These are phyloP conservation scores for Dendrothele bispora DNA, from an alignment of 768 basidiomycete species.

Conservation along the genomic window DNA sequence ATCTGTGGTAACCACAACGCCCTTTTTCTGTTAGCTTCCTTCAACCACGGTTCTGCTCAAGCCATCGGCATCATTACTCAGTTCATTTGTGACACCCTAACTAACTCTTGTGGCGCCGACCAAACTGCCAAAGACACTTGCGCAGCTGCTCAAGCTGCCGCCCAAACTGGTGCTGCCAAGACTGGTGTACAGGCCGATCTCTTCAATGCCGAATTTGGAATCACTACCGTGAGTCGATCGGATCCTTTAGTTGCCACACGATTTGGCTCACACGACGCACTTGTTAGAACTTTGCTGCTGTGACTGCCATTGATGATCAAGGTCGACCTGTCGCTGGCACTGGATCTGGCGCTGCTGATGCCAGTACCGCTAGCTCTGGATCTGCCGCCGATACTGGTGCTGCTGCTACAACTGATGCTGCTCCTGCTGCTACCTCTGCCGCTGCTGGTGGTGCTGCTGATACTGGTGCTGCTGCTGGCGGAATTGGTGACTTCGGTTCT, in stretches of 20 bases:
- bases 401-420: slow-evolving; percentile 11
- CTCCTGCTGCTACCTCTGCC: slow-evolving; percentile 9
- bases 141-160: slow-evolving; percentile 37
- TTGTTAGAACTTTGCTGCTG: slow-evolving; percentile 35
- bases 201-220: slow-evolving; percentile 45
- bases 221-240: slow-evolving; percentile 33
- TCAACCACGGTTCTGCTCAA: slow-evolving; percentile 56
- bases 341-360: background rate
- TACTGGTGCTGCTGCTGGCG: slow-evolving; percentile 20
- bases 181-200: slow-evolving; percentile 61
- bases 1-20: background rate
- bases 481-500: slow-evolving; percentile 48
- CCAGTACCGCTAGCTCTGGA: background rate
- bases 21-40: slow-evolving; percentile 31
- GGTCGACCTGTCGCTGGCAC: background rate
- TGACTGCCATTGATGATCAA: slow-evolving; percentile 21
- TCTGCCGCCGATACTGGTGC: background rate
- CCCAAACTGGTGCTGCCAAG: slow-evolving; percentile 35
- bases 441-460: slow-evolving; percentile 13
- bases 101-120: slow-evolving; percentile 54
- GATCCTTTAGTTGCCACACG: slow-evolving; percentile 8
- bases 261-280: slow-evolving; percentile 1
- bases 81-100: slow-evolving; percentile 56
- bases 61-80: slow-evolving; percentile 54
- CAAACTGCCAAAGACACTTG: slow-evolving; percentile 51